Evolutionary conservation across 352 stramenopile genomes (phyloP), one percentile per base, ranked within the genome.

Genomic region (Phytophthora tentaculata): DNA sequence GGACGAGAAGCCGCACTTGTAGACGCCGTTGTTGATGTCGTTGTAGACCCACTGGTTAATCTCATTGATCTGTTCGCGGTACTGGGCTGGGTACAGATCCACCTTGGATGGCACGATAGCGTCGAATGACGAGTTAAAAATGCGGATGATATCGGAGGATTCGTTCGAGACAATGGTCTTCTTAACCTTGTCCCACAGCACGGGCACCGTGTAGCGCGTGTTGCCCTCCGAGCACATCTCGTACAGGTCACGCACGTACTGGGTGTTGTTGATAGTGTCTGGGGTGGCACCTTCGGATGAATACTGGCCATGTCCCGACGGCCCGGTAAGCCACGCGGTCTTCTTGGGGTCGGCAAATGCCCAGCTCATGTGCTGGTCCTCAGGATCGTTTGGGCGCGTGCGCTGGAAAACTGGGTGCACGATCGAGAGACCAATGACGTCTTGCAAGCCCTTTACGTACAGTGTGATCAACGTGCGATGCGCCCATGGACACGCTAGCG

Each of bases 101-200:
- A 89, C 77, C 61, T 77, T 84, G 43, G 77, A 87, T 53, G 89
- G 71, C 55, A 92, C 81, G 45, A 91, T 74, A 24, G 76, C 64
- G 53, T 96, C 79, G 54, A 97, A 96, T 23, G 81, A 87, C 49
- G 63, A 83, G 74, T 93, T 93, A 24, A 98, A 85, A 74, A 98
- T 96, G 64, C 92, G 84, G 67, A 98, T 91, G 60, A 98, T 98
- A 53, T 98, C 92, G 52, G 88, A 84, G 47, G 88, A 97, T 70
- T 98, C 95, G 79, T 98, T 98, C 57, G 88, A 97, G 22, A 98
- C 91, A 71, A 98, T 98, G 23, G 80, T 91, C 58, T 94, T 86
- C 64, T 81, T 87, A 70, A 90, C 79, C 71, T 92, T 91, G 85
- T 98, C 94, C 74, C 97, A 92, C 32, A 98, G 56, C 44, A 98